Evolutionary conservation across 228 moss, liverwort and hornwort species (phyloP), one percentile per base, ranked within the genome.

Genomic region (Sphagnum magellanicum): DNA sequence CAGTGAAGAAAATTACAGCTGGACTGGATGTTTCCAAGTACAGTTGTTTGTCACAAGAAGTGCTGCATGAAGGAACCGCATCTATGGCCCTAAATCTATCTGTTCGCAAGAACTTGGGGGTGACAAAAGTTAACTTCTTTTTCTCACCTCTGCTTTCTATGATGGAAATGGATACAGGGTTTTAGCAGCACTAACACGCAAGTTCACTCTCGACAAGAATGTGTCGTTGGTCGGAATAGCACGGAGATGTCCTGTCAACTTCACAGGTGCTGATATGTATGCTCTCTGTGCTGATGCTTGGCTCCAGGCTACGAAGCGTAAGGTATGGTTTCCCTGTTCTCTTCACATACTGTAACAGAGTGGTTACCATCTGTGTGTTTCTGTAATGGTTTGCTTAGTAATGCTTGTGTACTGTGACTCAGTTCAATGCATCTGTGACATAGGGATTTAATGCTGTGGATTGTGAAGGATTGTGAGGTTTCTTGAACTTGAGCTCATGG

Each of bases 231-330:
- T 77, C 60, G 83, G 77, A 47, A 74, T 93, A 58, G 90, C 90
- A 51, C 79, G 74, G 61, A 89, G 83, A 52, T 93, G 98, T 73
- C 93, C 93, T 65, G 78, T 75, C 48, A 98, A 86, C 80, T 98
- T 89, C 57, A 93, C 94, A 47, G 98, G 98, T 68, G 98, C 98
- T 76, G 98, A 93, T 67, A 81, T 98, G 72, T 98, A 98, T 71
- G 98, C 98, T 5, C 82, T 98, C n/a, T 98, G 93, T 80, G 98
- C 98, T 59, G 98, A 98, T 84, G 98, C 98, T 65, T 98, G 98
- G 98, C 90, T 89, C 71, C 94, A 93, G 71, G 98, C 92, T 73
- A 94, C 89, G 15, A 98, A 98, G 71, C 81, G 85, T 67, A 90
- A 98, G 94, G 98, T 98, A 88, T n/a, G 6, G n/a, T 48, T 50